Evolutionary conservation across 306 rosid species (phyloP), one percentile per base, ranked within the genome.

Genomic region (Mimosa pudica): DNA sequence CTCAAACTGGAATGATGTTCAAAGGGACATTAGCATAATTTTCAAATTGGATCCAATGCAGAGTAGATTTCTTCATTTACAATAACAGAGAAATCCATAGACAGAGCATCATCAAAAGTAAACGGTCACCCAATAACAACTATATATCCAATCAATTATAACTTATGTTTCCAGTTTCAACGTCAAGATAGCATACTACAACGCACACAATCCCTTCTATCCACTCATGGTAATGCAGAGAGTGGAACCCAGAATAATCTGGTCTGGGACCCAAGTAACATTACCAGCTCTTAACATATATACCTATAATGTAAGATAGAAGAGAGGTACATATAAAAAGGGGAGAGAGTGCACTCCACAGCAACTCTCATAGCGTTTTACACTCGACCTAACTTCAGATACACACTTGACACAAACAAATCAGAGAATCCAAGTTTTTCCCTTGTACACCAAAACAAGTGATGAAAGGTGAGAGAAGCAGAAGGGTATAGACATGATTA

Each of bases 221-320:
- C 41, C 75, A 36, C 72, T 66, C 70, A 85, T 87, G 84, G 61
- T 42, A 79, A 36, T 75, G 78, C 65, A 66, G 62, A 66, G 62
- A 73, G 63, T 61, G 71, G 10, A 69, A n/a, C 70, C 68, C 38
- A 42, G 70, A 48, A 67, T 62, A 71, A 71, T 3, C 12, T 76
- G 62, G 81, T 78, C 44, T 57, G 8, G 18, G 33, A 57, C 18
- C 65, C 33, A n/a, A 33, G 42, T 10, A 60, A 24, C 10, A 3
- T 60, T 9, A 9, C 35, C 24, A 8, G 65, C 65, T 20, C 24
- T 13, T 24, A 10, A 24, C 13, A 10, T 24, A 18, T 24, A 9
- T 60, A 60, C 36, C 13, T 3, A 20, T 24, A 60, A 60, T 4
- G 36, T 20, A 6, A 60, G 36, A 60, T 12, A 60, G 36, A 24